phyloP scores from a whole-genome alignment of 495 filamentous ascomycete species.

The Hyaloscypha bicolor region DNA sequence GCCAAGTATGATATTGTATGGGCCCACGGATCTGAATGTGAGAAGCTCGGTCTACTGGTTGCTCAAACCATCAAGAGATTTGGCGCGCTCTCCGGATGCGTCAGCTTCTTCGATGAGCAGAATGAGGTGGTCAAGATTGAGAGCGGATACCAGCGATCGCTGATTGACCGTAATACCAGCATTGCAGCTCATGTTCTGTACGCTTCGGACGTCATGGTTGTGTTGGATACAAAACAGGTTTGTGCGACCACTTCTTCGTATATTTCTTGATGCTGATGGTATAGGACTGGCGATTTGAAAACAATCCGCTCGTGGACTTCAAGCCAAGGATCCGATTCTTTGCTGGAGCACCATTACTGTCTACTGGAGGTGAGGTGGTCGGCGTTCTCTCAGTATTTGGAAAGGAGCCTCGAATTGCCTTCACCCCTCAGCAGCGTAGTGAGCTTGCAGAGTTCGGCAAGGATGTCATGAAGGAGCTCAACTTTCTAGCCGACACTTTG shows the following conservation, averaged over 20 bases:
- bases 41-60: constrained; percentile 26
- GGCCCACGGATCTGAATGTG: constrained; percentile 29
- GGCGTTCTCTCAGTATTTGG: constrained; percentile 43
- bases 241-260: constrained; percentile 10
- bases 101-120: constrained; percentile 41
- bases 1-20: constrained; percentile 23
- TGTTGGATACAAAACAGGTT: constrained; percentile 42
- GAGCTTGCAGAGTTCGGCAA: constrained; percentile 23
- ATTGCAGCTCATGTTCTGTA: constrained; percentile 43
- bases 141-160: constrained; percentile 29
- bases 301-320: constrained; percentile 37
- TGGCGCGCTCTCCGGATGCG: constrained; percentile 33
- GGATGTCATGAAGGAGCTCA: constrained; percentile 15
- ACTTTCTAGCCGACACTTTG: constrained; percentile 3
- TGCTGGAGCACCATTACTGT: constrained; percentile 44
- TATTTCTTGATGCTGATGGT: background rate
- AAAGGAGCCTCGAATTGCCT: constrained; percentile 33
- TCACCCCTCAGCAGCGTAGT: constrained; percentile 28
- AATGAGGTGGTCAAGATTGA: constrained; percentile 41
- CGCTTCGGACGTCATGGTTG: constrained; percentile 38
- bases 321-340: constrained; percentile 42
- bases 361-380: constrained; percentile 36
- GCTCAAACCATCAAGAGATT: constrained; percentile 36
- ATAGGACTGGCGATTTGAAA: constrained; percentile 45
- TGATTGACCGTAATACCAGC: constrained; percentile 35